phyloP scores from a whole-genome alignment of 2,329 filamentous ascomycete species.

The Cryphonectria naterciae region DNA sequence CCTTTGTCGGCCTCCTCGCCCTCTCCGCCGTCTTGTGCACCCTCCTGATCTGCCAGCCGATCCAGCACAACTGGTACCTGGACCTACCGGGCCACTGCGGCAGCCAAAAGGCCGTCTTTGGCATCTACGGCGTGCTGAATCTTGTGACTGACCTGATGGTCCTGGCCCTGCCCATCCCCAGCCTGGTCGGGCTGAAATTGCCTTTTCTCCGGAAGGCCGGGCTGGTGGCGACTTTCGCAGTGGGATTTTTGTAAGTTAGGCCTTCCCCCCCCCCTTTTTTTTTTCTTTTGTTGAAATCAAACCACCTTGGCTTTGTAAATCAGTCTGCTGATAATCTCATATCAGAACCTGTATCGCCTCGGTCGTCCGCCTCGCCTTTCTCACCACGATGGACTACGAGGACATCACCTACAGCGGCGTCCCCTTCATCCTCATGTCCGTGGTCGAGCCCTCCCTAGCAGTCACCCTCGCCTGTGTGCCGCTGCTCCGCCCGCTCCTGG shows the following conservation, averaged over 20 bases:
- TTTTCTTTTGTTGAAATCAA: not conserved
- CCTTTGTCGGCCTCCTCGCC: conserved; percentile 30
- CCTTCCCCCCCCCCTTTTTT: too few relatives aligned
- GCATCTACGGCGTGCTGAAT: conserved; percentile 25
- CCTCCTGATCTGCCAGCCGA: conserved; percentile 28
- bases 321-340: not conserved
- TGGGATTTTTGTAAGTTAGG: conserved; percentile 18
- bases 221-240: conserved; percentile 17
- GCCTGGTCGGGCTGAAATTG: conserved; percentile 19
- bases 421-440: conserved; percentile 31
- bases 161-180: conserved; percentile 18
- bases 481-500: conserved; percentile 46
- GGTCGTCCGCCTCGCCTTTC: conserved; percentile 18
- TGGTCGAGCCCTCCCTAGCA: conserved; percentile 44
- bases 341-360: conserved; percentile 20
- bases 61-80: conserved; percentile 38
- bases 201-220: conserved; percentile 14
- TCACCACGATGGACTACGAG: conserved; percentile 19
- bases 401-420: conserved; percentile 24
- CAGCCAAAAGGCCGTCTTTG: conserved; percentile 29
- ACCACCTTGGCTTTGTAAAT: not conserved
- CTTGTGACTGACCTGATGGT: conserved; percentile 24
- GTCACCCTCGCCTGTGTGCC: conserved; percentile 46
- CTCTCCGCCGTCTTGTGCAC: conserved; percentile 30
- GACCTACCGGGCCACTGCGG: conserved; percentile 30